Base-by-base conservation (phyloP, 352 stramenopile species). In the Plasmopara viticola region DNA sequence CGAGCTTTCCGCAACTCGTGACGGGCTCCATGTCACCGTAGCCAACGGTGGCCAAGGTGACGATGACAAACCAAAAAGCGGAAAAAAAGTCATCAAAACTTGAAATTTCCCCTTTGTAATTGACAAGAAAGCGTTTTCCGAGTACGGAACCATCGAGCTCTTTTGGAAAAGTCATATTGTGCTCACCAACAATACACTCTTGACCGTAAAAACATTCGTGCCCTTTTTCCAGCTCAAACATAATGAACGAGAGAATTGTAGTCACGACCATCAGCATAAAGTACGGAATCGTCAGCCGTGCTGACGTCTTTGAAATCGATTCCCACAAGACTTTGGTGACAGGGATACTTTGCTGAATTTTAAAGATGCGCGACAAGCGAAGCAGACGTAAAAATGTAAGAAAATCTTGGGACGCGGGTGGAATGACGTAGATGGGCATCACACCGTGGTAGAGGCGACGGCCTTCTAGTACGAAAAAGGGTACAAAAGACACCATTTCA, bases 11-110 rank as follows among this genome's bases (percentile, higher is more conserved):
- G 4, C 67, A 64, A 15, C 67, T 83, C 20, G 70, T 82, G 13
- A 83, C 73, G 12, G 79, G 73, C 49, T 87, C 75, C 69, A 90
- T 87, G 49, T 90, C 80, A 25, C 80, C 80, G 35, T 90, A 90
- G 0, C 80, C 80, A 28, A 87, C 68, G 9, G 80, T 87, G 15
- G 76, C 68, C 48, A 88, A 42, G 8, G 82, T 92, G 10, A 90
- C 79, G 45, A 89, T 87, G n/a, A 87, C 75, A 51, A 92, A 89
- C 81, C 81, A 92, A 56, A 92, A 84, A 12, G 73, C 78, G 9
- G 76, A 86, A 35, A 92, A 90, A 48, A 92, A 86, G 41, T 92
- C 79, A 30, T 86, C 72, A 40, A 92, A 89, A 28, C 66, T 71
- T 43, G 74, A 85, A 15, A 90, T 66, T 30, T 86, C 64, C 9